phyloP scores from a whole-genome alignment of 495 filamentous ascomycete genomes.

The Daldinia childiae region DNA sequence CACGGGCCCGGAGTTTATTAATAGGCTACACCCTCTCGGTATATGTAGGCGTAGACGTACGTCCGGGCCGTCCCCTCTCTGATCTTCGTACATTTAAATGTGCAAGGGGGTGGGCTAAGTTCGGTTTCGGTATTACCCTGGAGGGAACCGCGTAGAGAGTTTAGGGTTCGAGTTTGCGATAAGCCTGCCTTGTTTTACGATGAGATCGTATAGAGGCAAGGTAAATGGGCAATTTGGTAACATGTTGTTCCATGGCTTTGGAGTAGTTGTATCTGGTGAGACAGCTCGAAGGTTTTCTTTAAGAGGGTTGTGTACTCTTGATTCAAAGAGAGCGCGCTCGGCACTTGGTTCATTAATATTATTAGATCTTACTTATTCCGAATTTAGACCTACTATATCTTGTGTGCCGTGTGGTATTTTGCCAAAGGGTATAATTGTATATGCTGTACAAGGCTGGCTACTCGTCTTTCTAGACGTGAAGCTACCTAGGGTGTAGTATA shows the following conservation, averaged over 20 bases:
- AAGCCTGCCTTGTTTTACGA: no score
- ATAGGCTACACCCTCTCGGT: not conserved
- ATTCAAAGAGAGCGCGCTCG: not conserved
- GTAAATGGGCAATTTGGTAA: no score
- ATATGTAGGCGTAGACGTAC: not conserved
- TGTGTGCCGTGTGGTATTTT: not conserved
- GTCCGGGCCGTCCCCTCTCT: not conserved
- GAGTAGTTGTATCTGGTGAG: not conserved
- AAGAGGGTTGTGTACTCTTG: not conserved
- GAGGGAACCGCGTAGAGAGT: no score
- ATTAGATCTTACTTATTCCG: not conserved
- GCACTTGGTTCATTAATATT: not conserved
- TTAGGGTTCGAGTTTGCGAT: no score
- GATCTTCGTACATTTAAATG: not conserved
- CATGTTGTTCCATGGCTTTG: not conserved
- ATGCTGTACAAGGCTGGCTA: not conserved
- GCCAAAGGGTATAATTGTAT: not conserved
- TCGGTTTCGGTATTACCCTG: no score
- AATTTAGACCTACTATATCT: not conserved
- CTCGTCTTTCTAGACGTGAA: not conserved
- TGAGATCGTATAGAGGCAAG: no score
- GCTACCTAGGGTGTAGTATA: not conserved
- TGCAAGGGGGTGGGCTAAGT: no score
- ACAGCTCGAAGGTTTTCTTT: not conserved
- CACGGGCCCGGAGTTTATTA: constrained; percentile 28